A percentile compares a stretch with the other conserved stretches of the same genome.
Evolutionary conservation across 108 stramenopile genomes (phyloP).

Genomic region (Nannochloropsis salina): DNA sequence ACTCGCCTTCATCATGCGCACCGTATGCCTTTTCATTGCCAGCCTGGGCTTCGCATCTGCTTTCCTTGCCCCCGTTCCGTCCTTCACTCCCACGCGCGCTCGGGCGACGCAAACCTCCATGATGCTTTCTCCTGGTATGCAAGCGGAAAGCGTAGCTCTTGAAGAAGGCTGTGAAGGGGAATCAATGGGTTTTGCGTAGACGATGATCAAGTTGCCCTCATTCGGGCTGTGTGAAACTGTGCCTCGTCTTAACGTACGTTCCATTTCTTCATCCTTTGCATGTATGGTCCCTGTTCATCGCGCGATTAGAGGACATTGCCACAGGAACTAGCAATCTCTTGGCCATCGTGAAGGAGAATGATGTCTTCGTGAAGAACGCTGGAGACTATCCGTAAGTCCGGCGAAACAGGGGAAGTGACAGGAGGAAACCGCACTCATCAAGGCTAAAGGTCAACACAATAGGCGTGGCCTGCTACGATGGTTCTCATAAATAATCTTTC

Average conservation of each 20-base stretch:
- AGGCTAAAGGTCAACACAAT: no score
- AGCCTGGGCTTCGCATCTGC: not conserved
- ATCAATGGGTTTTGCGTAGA: no score
- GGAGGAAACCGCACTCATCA: no score
- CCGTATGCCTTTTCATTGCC: not conserved
- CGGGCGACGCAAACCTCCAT: not conserved
- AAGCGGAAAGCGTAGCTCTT: not conserved
- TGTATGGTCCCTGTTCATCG: not conserved
- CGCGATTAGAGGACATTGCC: not conserved
- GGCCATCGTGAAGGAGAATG: not conserved
- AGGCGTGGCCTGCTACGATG: no score
- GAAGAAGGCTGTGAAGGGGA: no score
- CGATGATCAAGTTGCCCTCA: no score
- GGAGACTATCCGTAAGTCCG: not conserved
- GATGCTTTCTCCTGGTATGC: conserved; percentile 5
- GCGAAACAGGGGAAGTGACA: not conserved
- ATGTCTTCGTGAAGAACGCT: not conserved
- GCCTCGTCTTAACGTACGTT: not conserved
- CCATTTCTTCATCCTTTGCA: not conserved
- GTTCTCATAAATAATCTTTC: no score
- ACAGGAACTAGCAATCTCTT: not conserved
- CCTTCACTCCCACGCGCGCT: not conserved
- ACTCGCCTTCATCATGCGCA: not conserved
- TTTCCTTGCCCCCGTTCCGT: not conserved
- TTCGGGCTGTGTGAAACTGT: no score